These are phyloP conservation scores for Citrus medica DNA, from an alignment of 345 rosid genomes.

Conservation along the genomic window DNA sequence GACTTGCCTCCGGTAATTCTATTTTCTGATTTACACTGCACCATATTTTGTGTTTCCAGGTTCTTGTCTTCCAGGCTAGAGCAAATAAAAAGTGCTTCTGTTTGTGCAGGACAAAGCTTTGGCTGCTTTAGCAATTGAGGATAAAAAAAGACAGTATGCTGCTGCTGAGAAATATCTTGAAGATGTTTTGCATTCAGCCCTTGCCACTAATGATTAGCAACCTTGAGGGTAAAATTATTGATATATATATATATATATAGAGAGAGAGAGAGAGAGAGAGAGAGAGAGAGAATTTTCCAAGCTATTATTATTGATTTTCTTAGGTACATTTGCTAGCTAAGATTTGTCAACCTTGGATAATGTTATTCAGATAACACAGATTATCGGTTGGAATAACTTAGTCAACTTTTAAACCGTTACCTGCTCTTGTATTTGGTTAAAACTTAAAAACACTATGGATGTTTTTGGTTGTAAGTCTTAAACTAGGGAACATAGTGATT, in stretches of 20 bases:
- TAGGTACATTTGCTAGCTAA: neutral
- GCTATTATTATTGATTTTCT: neutral
- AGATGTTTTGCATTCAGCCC: slow-evolving; percentile 83
- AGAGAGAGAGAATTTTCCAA: neutral
- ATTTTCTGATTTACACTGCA: neutral
- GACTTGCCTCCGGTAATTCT: slow-evolving; percentile 85
- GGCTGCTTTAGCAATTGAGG: slow-evolving; percentile 93
- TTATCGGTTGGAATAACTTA: too few species aligned
- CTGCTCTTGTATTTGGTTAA: too few species aligned
- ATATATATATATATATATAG: neutral
- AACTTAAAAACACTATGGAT: too few species aligned
- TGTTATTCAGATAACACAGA: neutral
- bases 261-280: neutral
- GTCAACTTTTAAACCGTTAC: too few species aligned
- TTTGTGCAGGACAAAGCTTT: slow-evolving; percentile 78
- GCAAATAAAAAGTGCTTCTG: neutral
- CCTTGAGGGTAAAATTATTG: neutral
- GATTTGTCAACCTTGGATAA: neutral
- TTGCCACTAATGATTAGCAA: slow-evolving; percentile 41
- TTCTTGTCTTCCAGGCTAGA: neutral
- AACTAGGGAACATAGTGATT: too few species aligned
- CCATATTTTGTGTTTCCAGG: neutral
- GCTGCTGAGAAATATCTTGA: slow-evolving; percentile 90
- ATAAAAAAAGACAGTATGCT: slow-evolving; percentile 84
- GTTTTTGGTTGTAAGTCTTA: too few species aligned